These are phyloP conservation scores for Phytophthora multivora DNA, from an alignment of 352 stramenopile species.

Conservation along the genomic window DNA sequence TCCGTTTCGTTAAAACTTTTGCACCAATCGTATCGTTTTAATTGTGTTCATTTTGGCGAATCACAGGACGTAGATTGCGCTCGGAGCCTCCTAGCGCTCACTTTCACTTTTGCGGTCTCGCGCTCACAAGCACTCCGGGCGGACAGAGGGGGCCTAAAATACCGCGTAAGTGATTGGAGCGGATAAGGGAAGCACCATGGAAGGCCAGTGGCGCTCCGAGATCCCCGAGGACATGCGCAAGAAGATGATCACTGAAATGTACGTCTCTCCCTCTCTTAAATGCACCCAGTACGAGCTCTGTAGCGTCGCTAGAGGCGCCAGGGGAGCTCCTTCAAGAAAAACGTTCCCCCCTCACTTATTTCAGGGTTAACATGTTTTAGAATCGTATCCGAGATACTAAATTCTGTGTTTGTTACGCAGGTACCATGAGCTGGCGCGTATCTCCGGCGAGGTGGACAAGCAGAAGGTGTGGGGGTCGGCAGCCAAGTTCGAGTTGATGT, in stretches of 20 bases:
- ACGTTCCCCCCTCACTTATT: conserved; percentile 6
- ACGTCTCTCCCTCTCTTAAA: conserved; percentile 21
- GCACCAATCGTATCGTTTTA: conserved; percentile 17
- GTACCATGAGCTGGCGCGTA: conserved; percentile 86
- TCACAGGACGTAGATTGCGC: neutral
- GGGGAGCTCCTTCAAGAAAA: conserved; percentile 11
- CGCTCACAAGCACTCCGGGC: conserved; percentile 16
- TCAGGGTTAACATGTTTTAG: neutral
- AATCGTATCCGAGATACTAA: too few species aligned
- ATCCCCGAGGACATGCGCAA: conserved; percentile 84
- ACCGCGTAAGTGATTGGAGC: conserved; percentile 12
- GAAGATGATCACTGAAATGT: conserved; percentile 90
- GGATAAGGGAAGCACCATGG: conserved; percentile 42
- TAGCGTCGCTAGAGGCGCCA: neutral
- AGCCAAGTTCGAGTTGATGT: conserved; percentile 88
- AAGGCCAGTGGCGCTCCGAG: conserved; percentile 75
- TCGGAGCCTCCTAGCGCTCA: conserved; percentile 22
- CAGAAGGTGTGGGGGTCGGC: conserved; percentile 87
- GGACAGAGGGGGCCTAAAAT: conserved; percentile 16
- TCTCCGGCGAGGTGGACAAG: conserved; percentile 82
- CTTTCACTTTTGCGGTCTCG: conserved; percentile 48
- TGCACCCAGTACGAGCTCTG: neutral
- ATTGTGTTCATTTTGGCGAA: conserved; percentile 22
- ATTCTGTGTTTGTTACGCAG: conserved; percentile 22
- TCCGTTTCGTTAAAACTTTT: conserved; percentile 30